Conservation (phyloP, 495 filamentous ascomycete species). For the Trichoderma orchidacearum region DNA sequence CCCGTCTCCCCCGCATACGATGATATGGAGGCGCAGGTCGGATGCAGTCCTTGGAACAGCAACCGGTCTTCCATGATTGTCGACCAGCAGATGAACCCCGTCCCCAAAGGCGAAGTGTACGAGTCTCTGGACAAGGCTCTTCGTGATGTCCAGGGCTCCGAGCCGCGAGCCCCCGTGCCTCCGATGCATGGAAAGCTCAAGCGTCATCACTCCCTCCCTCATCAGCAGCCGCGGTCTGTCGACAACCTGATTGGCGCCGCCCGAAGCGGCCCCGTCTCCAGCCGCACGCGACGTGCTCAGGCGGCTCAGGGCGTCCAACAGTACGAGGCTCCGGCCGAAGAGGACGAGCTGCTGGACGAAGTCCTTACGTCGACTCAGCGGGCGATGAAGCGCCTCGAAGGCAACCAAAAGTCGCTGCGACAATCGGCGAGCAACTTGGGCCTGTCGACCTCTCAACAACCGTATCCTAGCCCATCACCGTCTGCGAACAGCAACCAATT, state of each 20-base stretch:
- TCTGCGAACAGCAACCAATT: conserved; percentile 68
- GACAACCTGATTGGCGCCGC: conserved; percentile 46
- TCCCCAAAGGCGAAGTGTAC: conserved; percentile 46
- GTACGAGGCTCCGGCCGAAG: conserved; percentile 92
- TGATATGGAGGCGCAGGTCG: conserved; percentile 83
- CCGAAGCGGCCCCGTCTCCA: conserved; percentile 53
- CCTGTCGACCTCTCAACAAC: conserved; percentile 42
- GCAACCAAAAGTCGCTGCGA: conserved; percentile 33
- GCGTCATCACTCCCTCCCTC: conserved; percentile 64
- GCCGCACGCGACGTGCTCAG: conserved; percentile 69
- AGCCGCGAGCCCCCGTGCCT: conserved; percentile 39
- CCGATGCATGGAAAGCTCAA: conserved; percentile 42
- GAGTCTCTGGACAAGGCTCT: conserved; percentile 69
- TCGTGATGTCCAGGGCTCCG: conserved; percentile 52
- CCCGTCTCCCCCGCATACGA: conserved; percentile 60
- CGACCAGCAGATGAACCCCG: conserved; percentile 42
- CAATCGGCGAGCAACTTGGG: conserved; percentile 44
- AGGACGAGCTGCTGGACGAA: conserved; percentile 90
- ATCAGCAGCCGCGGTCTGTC: conserved; percentile 48
- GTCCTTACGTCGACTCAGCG: conserved; percentile 37
- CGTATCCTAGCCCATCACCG: conserved; percentile 85
- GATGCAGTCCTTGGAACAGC: conserved; percentile 69
- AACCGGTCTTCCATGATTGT: conserved; percentile 75
- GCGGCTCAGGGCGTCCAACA: conserved; percentile 65
- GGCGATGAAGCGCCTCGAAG: conserved; percentile 37